Evolutionary conservation across 1,284 basidiomycete genomes (phyloP).

Genomic region (Trichosporon sp.): DNA sequence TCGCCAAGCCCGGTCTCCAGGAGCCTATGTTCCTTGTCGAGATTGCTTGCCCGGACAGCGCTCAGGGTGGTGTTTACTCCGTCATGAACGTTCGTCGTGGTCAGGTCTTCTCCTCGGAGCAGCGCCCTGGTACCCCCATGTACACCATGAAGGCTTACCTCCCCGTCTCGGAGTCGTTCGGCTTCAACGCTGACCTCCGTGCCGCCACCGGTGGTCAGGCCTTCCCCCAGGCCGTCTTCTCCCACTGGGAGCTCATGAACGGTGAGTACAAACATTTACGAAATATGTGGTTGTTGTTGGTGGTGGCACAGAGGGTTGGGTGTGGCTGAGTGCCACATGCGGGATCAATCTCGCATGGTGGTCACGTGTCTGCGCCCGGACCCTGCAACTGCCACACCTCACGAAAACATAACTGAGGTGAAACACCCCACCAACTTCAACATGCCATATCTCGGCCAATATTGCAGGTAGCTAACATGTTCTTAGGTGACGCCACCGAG

Average conservation of each 20-base stretch:
- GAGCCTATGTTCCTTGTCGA: slow-evolving; percentile 99
- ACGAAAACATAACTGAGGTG: not conserved
- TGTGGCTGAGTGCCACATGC: not conserved
- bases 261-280: not conserved
- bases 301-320: not conserved
- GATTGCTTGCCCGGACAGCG: slow-evolving; percentile 97
- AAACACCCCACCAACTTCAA: no score
- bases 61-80: slow-evolving; percentile 97
- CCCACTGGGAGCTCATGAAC: slow-evolving; percentile 72
- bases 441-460: no score
- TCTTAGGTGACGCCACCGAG: slow-evolving; percentile 59
- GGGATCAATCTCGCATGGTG: not conserved
- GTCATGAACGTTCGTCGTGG: slow-evolving; percentile 97
- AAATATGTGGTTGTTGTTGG: not conserved
- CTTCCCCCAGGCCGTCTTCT: slow-evolving; percentile 95
- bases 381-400: not conserved
- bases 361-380: not conserved
- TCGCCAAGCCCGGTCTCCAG: slow-evolving; percentile 88
- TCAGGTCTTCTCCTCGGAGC: slow-evolving; percentile 97
- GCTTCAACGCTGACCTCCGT: slow-evolving; percentile 96
- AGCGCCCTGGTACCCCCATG: slow-evolving; percentile 97
- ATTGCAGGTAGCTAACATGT: slow-evolving; percentile 7
- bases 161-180: slow-evolving; percentile 89
- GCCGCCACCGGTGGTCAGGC: slow-evolving; percentile 93
- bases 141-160: slow-evolving; percentile 76